These are phyloP conservation scores for Alternaria dauci DNA, from an alignment of 2,329 filamentous ascomycete species.

Conservation along the genomic window DNA sequence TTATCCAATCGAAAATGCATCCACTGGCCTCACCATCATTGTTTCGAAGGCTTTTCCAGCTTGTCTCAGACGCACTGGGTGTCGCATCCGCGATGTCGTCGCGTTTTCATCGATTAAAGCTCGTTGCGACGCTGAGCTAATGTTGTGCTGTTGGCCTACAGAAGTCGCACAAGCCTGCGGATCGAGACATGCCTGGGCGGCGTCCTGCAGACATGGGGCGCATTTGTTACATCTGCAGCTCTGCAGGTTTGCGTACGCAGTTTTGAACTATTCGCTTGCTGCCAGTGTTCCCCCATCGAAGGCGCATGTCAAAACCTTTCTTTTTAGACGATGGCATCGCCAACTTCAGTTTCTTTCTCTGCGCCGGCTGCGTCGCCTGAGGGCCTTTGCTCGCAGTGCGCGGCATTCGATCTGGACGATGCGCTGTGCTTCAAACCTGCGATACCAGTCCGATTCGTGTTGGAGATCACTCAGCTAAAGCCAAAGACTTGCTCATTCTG, in stretches of 20 bases:
- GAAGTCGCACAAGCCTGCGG: background rate
- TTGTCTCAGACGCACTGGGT: background rate
- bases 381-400: background rate
- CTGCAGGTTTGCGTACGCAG: background rate
- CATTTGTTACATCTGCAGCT: background rate
- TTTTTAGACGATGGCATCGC: background rate
- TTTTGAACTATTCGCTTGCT: background rate
- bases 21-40: background rate
- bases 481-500: background rate
- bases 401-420: background rate
- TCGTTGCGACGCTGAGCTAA: background rate
- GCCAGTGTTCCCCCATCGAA: background rate
- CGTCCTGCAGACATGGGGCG: background rate
- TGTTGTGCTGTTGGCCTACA: background rate
- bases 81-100: background rate
- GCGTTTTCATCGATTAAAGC: background rate
- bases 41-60: background rate
- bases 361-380: background rate
- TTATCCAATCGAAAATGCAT: background rate
- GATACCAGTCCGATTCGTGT: background rate
- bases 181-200: background rate
- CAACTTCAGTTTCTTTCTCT: background rate
- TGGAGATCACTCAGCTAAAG: background rate
- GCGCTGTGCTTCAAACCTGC: background rate
- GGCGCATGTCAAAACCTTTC: background rate